Conservation (phyloP, 768 basidiomycete species). For the Hygrocybe punicea region DNA sequence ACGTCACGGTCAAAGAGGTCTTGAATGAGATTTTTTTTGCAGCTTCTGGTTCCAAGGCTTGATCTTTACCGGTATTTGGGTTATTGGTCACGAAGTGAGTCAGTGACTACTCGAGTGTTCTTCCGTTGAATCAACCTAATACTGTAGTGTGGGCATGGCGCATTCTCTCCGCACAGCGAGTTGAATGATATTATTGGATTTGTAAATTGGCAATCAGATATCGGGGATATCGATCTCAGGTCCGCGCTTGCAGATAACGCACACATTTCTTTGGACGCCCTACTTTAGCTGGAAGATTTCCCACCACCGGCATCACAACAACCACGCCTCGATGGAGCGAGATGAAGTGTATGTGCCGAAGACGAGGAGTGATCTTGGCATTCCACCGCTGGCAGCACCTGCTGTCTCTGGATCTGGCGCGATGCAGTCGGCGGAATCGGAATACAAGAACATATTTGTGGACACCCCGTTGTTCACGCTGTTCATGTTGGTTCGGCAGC, state of each 20-base stretch:
- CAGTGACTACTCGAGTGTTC: constrained; percentile 3
- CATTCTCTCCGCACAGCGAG: constrained; percentile 48
- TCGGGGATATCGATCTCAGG: not conserved
- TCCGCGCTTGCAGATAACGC: constrained; percentile 33
- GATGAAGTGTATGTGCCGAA: constrained; percentile 62
- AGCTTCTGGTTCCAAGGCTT: constrained; percentile 65
- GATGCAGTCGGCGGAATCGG: constrained; percentile 36
- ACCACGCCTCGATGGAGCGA: constrained; percentile 52
- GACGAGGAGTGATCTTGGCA: constrained; percentile 52
- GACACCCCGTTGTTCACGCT: constrained; percentile 60
- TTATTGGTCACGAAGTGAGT: constrained; percentile 54
- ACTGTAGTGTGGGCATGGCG: constrained; percentile 52
- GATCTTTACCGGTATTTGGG: constrained; percentile 58
- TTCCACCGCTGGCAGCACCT: constrained; percentile 41
- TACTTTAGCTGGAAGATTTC: constrained; percentile 56
- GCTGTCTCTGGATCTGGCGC: too few relatives aligned
- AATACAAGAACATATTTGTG: constrained; percentile 55
- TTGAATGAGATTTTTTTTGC: not conserved
- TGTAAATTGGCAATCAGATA: constrained; percentile 35
- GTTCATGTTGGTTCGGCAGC: constrained; percentile 54
- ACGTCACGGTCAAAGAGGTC: not conserved
- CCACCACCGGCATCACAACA: constrained; percentile 51
- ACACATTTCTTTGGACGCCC: constrained; percentile 50
- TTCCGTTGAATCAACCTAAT: constrained; percentile 2
- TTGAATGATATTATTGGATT: constrained; percentile 52